A percentile compares a stretch with the other conserved stretches of the same genome.
Evolutionary conservation across 2,329 filamentous ascomycete species (phyloP).

Genomic region (Arthrocladium fulminans): DNA sequence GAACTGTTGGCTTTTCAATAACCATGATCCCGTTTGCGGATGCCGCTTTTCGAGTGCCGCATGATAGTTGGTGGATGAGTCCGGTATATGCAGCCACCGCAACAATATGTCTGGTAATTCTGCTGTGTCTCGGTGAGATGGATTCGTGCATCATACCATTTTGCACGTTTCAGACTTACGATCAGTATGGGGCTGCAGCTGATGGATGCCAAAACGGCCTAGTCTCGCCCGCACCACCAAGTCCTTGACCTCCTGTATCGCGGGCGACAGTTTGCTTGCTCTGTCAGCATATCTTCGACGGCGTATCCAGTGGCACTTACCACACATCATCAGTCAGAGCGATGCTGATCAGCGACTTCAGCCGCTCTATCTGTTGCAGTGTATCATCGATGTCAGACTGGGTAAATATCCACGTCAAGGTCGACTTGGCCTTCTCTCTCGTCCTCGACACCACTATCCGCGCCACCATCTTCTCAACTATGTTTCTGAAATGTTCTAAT

Average conservation of each 20-base stretch:
- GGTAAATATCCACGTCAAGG: conserved; percentile 11
- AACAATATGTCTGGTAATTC: conserved; percentile 8
- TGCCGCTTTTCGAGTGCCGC: conserved; percentile 11
- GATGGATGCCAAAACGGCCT: conserved; percentile 6
- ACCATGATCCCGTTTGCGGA: conserved; percentile 12
- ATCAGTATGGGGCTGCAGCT: conserved; percentile 1
- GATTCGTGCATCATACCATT: no score
- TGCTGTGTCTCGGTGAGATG: no score
- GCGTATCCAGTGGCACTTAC: neutral
- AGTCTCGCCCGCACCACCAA: neutral
- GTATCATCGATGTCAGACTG: conserved; percentile 11
- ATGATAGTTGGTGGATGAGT: conserved; percentile 14
- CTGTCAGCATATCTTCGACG: conserved; percentile 2
- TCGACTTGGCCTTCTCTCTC: conserved; percentile 6
- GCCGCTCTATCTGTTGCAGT: conserved; percentile 11
- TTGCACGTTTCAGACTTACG: no score
- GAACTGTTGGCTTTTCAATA: conserved; percentile 9
- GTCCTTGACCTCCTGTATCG: conserved; percentile 8
- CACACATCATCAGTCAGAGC: conserved; percentile 10
- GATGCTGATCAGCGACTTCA: conserved; percentile 12
- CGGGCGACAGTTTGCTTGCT: conserved; percentile 3
- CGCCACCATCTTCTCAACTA: conserved; percentile 16
- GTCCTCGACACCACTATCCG: conserved; percentile 3
- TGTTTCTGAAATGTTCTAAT: conserved; percentile 24
- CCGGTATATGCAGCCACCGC: conserved; percentile 9